A percentile compares a stretch with the other conserved stretches of the same genome.
phyloP scores from a whole-genome alignment of 2,329 filamentous ascomycete species.

The Albophoma yamanashiensis region DNA sequence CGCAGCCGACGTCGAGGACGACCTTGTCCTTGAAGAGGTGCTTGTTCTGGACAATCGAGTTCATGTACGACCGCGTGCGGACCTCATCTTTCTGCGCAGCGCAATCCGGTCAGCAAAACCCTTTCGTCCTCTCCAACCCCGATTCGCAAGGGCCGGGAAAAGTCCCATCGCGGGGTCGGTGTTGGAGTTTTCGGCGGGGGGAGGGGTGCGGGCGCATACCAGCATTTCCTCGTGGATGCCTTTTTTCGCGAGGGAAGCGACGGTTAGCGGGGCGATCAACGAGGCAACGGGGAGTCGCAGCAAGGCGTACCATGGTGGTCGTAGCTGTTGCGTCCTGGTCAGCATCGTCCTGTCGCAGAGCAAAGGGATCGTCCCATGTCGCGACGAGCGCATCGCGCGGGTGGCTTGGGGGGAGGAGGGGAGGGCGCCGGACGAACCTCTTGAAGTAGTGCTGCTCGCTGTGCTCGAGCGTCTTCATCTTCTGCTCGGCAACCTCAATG shows the following conservation, averaged over 20 bases:
- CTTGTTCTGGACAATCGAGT: constrained; percentile 93
- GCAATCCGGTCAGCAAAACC: constrained; percentile 9
- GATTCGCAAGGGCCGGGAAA: neutral
- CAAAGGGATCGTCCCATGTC: neutral
- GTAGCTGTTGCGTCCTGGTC: constrained; percentile 53
- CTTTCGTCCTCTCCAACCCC: neutral
- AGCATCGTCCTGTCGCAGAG: constrained; percentile 14
- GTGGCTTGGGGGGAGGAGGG: neutral
- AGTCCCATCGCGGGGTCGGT: constrained; percentile 1
- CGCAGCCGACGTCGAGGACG: constrained; percentile 94
- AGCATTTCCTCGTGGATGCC: constrained; percentile 98
- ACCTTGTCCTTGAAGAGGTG: constrained; percentile 78
- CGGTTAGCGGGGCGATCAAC: constrained; percentile 15
- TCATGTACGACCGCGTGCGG: constrained; percentile 91
- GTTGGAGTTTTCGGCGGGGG: neutral
- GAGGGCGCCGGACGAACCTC: constrained; percentile 50
- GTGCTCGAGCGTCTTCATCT: constrained; percentile 69
- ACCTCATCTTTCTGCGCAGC: constrained; percentile 84
- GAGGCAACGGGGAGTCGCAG: constrained; percentile 1
- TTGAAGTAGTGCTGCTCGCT: constrained; percentile 99
- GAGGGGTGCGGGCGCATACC: constrained; percentile 48
- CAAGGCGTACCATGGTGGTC: constrained; percentile 77
- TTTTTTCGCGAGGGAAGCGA: constrained; percentile 23
- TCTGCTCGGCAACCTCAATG: constrained; percentile 48
- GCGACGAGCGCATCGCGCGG: neutral